phyloP scores from a whole-genome alignment of 768 basidiomycete species.

The Boletellus sp. region DNA sequence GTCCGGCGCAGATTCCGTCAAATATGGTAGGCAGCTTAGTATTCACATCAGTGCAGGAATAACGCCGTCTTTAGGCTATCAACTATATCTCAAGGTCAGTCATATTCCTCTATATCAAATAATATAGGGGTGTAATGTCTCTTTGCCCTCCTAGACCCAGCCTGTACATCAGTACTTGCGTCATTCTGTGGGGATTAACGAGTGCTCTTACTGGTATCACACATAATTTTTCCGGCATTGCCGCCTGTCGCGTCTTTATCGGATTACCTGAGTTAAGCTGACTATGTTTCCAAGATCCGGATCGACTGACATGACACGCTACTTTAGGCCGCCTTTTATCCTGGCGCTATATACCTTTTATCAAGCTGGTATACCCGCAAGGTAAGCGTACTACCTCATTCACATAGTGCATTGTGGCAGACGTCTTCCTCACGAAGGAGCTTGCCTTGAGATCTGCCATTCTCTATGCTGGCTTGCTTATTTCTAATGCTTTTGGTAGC shows the following conservation, averaged over 20 bases:
- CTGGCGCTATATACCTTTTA: slow-evolving; percentile 53
- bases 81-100: slow-evolving; percentile 50
- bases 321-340: slow-evolving; percentile 57
- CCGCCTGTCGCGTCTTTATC: slow-evolving; percentile 57
- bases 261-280: slow-evolving; percentile 52
- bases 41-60: background rate
- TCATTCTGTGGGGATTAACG: too few relatives aligned
- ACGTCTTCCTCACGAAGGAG: slow-evolving; percentile 39
- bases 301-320: background rate
- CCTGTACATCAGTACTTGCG: too few relatives aligned
- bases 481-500: slow-evolving; percentile 65
- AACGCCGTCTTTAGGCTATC: slow-evolving; percentile 38
- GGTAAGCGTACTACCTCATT: background rate
- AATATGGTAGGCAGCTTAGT: slow-evolving; percentile 5
- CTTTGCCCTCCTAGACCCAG: slow-evolving; percentile 42
- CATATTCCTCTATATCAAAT: background rate
- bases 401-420: background rate
- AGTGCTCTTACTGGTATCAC: slow-evolving; percentile 62
- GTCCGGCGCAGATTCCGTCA: too few relatives aligned
- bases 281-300: background rate
- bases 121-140: too few relatives aligned
- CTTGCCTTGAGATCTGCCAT: slow-evolving; percentile 62
- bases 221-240: slow-evolving; percentile 51
- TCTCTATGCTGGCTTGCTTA: slow-evolving; percentile 53
- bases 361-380: slow-evolving; percentile 23